A percentile compares a stretch with the other conserved stretches of the same genome.
Conservation (phyloP, 2,329 filamentous ascomycete genomes). For the Orbilia javanica region DNA sequence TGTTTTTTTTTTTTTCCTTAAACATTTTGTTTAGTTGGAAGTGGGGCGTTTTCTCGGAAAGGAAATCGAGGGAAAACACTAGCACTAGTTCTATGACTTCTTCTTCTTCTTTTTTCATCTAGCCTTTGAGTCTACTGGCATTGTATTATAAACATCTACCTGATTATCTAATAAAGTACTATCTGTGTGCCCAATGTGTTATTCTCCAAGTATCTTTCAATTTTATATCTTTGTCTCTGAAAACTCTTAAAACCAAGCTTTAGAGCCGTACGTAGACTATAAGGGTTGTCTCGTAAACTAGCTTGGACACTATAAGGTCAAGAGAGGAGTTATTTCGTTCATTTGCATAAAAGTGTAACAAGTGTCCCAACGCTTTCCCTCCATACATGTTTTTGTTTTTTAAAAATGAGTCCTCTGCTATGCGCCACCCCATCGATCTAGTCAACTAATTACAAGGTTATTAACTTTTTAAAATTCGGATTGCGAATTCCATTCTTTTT, state of each 20-base stretch:
- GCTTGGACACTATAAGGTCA: too few species aligned
- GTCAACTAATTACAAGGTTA: constrained; percentile 15
- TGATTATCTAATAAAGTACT: too few species aligned
- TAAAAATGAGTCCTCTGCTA: constrained; percentile 3
- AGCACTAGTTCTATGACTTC: background rate
- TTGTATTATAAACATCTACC: constrained; percentile 15
- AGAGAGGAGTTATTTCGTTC: constrained; percentile 25
- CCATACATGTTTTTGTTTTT: background rate
- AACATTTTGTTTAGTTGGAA: background rate
- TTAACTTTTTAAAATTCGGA: constrained; percentile 3
- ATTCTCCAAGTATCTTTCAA: too few species aligned
- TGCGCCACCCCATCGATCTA: constrained; percentile 12
- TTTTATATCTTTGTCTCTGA: too few species aligned
- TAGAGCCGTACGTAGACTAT: too few species aligned
- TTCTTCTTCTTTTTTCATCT: too few species aligned
- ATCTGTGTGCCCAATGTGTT: too few species aligned
- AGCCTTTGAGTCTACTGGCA: too few species aligned
- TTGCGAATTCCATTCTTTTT: constrained; percentile 17
- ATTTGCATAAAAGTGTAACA: constrained; percentile 5
- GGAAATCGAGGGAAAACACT: constrained; percentile 26
- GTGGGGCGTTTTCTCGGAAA: constrained; percentile 38
- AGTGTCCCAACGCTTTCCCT: background rate
- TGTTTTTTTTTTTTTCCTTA: constrained; percentile 10
- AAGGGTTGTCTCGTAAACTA: too few species aligned
- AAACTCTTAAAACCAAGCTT: too few species aligned